Base-by-base conservation (phyloP, 768 basidiomycete genomes). In the Rossbeevera mucosa region DNA sequence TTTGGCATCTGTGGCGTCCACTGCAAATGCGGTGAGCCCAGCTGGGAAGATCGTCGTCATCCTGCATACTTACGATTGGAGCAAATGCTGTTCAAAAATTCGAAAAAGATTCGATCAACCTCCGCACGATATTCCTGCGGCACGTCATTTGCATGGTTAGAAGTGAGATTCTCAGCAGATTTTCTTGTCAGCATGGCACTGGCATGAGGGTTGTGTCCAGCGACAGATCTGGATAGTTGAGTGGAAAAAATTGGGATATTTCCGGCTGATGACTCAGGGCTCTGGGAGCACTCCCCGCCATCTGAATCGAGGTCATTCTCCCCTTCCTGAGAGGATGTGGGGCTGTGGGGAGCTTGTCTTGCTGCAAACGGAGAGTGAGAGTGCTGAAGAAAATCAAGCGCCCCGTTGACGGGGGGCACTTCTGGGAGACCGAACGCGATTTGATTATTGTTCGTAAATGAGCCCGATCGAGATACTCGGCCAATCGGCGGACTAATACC, bases 1-100 rank as follows among this genome's bases (percentile, higher is more conserved):
- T 69, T 99, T 99, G 26, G 82, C 77, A 65, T 98, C 96, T 45
- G 85, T 88, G 4, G 90, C 87, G 52, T 96, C 92, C 72, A 97
- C 94, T 97, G 59, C 26, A 65, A 59, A 55, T 38, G 54, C 36
- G 48, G 50, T 62, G 43, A 62, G 54, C 59, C 16, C 51, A 59
- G 25, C 38, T 29, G 33, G 26, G 42, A 36, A 41, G 38, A 51
- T 44, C 3, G 29, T 14, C 47, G 30, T 48, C 50, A 52, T 18
- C 52, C 58, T 45, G 54, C 50, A 47, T n/a, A 76, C 89, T 72
- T 67, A 94, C 93, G 68, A 67, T 96, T 90, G 18, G 91, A 94
- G 72, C 94, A 98, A 49, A 90, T 80, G 48, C 76, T 81, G 65
- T 86, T 93, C 59, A 98, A 72, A 64, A 90, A 98, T 58, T 88